These are phyloP conservation scores for Hippophae tibetana DNA, from an alignment of 306 rosid species.

Conservation along the genomic window DNA sequence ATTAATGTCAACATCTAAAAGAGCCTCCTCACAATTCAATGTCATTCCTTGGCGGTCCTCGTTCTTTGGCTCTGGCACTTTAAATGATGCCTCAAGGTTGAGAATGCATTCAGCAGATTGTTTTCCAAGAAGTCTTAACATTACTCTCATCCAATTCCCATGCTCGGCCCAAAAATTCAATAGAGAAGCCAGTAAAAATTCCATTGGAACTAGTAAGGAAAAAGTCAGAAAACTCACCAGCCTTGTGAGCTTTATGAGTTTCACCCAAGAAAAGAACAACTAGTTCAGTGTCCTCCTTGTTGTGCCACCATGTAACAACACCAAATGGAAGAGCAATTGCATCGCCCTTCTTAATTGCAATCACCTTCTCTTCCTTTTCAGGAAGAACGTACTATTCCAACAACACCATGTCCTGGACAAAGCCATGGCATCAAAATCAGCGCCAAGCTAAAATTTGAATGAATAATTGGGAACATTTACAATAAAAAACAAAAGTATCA, in stretches of 20 bases:
- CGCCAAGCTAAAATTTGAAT: neutral
- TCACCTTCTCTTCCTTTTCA: slow-evolving; percentile 59
- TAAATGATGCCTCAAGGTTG: slow-evolving; percentile 24
- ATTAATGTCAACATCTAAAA: slow-evolving; percentile 57
- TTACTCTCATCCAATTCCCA: slow-evolving; percentile 56
- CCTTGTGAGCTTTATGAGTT: slow-evolving; percentile 66
- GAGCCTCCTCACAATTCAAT: slow-evolving; percentile 72
- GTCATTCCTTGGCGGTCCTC: slow-evolving; percentile 57
- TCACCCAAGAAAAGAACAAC: slow-evolving; percentile 68
- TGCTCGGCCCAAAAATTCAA: slow-evolving; percentile 67
- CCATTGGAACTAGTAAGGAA: slow-evolving; percentile 59
- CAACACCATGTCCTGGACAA: slow-evolving; percentile 45
- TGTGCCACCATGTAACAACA: slow-evolving; percentile 77
- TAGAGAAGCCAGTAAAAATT: slow-evolving; percentile 57
- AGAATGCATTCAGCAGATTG: slow-evolving; percentile 54
- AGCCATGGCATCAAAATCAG: slow-evolving; percentile 1
- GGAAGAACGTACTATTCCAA: slow-evolving; percentile 52
- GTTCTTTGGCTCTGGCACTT: slow-evolving; percentile 44
- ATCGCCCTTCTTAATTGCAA: slow-evolving; percentile 75
- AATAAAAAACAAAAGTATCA: too few species aligned
- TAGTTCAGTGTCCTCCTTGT: slow-evolving; percentile 57
- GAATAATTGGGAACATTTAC: too few species aligned
- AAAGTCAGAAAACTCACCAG: slow-evolving; percentile 71
- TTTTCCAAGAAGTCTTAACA: slow-evolving; percentile 38
- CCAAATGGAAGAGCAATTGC: slow-evolving; percentile 79